phyloP scores from a whole-genome alignment of 345 rosid species.

The Melaleuca quinquenervia region DNA sequence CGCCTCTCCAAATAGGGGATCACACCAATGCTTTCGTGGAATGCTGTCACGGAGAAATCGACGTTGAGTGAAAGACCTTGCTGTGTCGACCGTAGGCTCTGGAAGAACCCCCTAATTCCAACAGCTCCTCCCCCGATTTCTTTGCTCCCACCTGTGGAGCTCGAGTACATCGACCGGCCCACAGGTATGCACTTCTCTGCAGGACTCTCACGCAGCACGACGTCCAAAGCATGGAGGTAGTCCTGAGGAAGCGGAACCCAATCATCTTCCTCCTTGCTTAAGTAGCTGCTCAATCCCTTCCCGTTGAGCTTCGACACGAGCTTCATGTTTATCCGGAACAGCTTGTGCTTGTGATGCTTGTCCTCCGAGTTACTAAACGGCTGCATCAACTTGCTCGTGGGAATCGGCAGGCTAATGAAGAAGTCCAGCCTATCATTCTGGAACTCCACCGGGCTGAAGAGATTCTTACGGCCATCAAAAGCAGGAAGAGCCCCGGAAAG shows the following conservation, averaged over 20 bases:
- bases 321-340: slow-evolving; percentile 59
- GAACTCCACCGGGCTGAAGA: slow-evolving; percentile 82
- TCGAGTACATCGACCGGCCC: slow-evolving; percentile 78
- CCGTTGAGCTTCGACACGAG: slow-evolving; percentile 85
- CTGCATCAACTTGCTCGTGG: slow-evolving; percentile 20
- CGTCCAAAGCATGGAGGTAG: slow-evolving; percentile 89
- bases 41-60: slow-evolving; percentile 83
- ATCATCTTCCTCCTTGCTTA: slow-evolving; percentile 58
- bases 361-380: slow-evolving; percentile 24
- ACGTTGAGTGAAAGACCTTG: slow-evolving; percentile 93
- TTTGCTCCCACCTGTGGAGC: slow-evolving; percentile 61
- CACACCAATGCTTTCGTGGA: slow-evolving; percentile 89
- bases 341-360: slow-evolving; percentile 43
- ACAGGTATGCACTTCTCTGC: slow-evolving; percentile 60
- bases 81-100: slow-evolving; percentile 86
- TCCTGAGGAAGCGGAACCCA: slow-evolving; percentile 87
- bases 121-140: slow-evolving; percentile 92
- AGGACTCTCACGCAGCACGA: slow-evolving; percentile 78
- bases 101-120: slow-evolving; percentile 90
- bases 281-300: slow-evolving; percentile 44
- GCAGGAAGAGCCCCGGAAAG: slow-evolving; percentile 66
- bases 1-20: slow-evolving; percentile 83
- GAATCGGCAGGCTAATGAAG: slow-evolving; percentile 79
- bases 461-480: slow-evolving; percentile 74
- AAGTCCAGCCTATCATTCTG: slow-evolving; percentile 76